Percentiles rank a stretch among this genome's conserved stretches.
These are phyloP conservation scores for Earliella scabrosa DNA, from an alignment of 1,284 basidiomycete species.

Conservation along the genomic window DNA sequence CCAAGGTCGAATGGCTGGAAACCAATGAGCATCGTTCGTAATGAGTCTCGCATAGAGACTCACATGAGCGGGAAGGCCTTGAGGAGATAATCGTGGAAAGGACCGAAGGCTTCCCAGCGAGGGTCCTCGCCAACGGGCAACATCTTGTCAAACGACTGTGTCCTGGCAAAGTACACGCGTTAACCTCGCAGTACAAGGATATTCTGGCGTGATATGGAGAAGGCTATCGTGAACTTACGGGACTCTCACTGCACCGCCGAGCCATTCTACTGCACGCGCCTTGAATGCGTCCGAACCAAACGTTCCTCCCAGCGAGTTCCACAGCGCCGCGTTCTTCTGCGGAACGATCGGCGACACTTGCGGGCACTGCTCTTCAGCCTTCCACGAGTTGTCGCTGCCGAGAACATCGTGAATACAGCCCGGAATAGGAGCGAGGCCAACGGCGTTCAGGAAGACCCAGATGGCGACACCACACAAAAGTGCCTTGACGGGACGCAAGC, in stretches of 20 bases:
- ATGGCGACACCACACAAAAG: constrained; percentile 12
- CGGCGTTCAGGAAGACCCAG: constrained; percentile 13
- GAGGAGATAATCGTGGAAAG: constrained; percentile 48
- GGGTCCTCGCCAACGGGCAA: constrained; percentile 46
- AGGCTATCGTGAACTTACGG: constrained; percentile 30
- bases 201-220: neutral
- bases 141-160: constrained; percentile 47
- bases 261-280: constrained; percentile 51
- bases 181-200: constrained; percentile 9
- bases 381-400: neutral
- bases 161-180: constrained; percentile 23
- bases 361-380: constrained; percentile 41
- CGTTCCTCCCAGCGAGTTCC: constrained; percentile 43
- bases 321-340: constrained; percentile 44
- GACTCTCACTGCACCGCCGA: constrained; percentile 52
- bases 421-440: constrained; percentile 6
- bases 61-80: constrained; percentile 46
- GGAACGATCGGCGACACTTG: constrained; percentile 51
- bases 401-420: constrained; percentile 2
- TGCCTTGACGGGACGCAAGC: constrained; percentile 12
- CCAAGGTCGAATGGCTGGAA: constrained; percentile 52
- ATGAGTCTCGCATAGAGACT: no score
- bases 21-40: neutral
- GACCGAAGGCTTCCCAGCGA: constrained; percentile 47
- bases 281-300: constrained; percentile 51